Base-by-base conservation (phyloP, 2,329 filamentous ascomycete genomes). In the Colletotrichum neosansevieriae region DNA sequence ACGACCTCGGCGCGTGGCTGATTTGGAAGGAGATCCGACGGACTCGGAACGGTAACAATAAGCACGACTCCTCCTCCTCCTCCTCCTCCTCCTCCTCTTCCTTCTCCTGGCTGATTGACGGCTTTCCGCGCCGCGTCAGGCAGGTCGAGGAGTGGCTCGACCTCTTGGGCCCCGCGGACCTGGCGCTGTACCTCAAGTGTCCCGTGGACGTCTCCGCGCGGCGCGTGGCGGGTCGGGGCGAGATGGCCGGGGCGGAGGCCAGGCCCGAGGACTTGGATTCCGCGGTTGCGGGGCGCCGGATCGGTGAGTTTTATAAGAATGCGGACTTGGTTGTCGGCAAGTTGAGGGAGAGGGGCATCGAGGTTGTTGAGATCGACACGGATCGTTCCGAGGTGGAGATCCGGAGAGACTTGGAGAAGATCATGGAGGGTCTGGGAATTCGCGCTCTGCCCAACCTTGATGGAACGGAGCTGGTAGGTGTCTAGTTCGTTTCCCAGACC, bases 181-280 rank as follows among this genome's bases (percentile, higher is more conserved):
- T 57, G 54, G 29, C 54, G 38, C 3, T 57, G 15, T 57, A 57
- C 10, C 54, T 44, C 17, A 57, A 57, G 13, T 57, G 54, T 3
- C 54, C 38, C 21, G 4, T n/a, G 3, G 19, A 44, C n/a, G 13
- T 57, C 32, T 57, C 21, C 9, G 19, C 36, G 19, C n/a, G n/a
- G 38, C 54, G 54, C 3, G 54, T 57, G 6, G 54, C 54, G 15
- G 7, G 13, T 6, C 17, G 54, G 5, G 54, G 54, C 0, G 38
- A 13, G 21, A 15, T n/a, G 38, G 54, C 54, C 10, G 54, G 38
- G 11, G 9, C 4, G 13, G 38, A 7, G 10, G 54, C 54, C 7
- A 44, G 54, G 21, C 54, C 54, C 13, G 54, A 57, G 54, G 54
- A 57, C 4, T 2, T 57, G 38, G 2, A 57, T 2, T 0, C 54